Percentiles rank a stretch among this genome's conserved stretches.
Conservation (phyloP, 108 stramenopile genomes). For the Skeletonema potamos region DNA sequence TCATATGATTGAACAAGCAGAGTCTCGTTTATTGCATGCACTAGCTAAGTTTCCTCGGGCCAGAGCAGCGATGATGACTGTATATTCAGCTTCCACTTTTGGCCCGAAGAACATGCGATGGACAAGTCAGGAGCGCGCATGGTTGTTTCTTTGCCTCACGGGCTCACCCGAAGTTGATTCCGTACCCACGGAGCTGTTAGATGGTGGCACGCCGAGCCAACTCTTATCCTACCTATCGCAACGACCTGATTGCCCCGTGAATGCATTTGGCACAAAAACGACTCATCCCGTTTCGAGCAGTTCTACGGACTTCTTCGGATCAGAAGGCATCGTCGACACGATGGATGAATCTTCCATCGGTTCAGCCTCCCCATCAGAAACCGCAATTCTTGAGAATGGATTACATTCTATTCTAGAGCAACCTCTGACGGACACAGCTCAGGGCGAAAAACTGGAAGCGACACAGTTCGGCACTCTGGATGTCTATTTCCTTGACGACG, state of each 20-base stretch:
- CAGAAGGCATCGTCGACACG: neutral
- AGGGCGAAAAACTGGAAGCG: neutral
- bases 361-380: neutral
- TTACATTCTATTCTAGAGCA: slow-evolving; percentile 10
- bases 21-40: slow-evolving; percentile 53
- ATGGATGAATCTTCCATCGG: neutral
- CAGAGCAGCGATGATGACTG: slow-evolving; percentile 51
- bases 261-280: slow-evolving; percentile 35
- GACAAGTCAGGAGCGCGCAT: slow-evolving; percentile 61
- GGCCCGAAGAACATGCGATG: slow-evolving; percentile 51
- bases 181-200: slow-evolving; percentile 38
- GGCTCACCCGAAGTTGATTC: slow-evolving; percentile 41
- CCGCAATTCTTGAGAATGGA: neutral
- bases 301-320: neutral
- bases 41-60: slow-evolving; percentile 57
- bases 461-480: slow-evolving; percentile 36
- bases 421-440: neutral
- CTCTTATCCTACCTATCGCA: slow-evolving; percentile 31
- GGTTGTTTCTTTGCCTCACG: slow-evolving; percentile 68
- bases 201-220: slow-evolving; percentile 29
- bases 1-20: slow-evolving; percentile 42
- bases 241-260: slow-evolving; percentile 42
- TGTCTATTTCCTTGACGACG: slow-evolving; percentile 30
- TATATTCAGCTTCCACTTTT: slow-evolving; percentile 50
- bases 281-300: neutral